Conservation (phyloP, 495 filamentous ascomycete genomes). For the Chaetomidium leptoderma region DNA sequence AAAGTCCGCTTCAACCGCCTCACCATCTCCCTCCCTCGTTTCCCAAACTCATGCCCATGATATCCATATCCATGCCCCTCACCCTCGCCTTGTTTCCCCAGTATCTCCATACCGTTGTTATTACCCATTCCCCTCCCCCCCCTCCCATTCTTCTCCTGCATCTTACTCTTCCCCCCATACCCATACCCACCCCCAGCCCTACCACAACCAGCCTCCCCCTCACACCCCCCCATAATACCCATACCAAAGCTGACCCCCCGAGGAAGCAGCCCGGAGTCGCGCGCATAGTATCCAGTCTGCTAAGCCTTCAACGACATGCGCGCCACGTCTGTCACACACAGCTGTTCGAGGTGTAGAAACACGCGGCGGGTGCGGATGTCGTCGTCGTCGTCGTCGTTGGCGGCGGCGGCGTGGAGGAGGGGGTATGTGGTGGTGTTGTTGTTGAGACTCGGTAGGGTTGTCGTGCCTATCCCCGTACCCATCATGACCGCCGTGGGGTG, state of each 20-base stretch:
- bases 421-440: background rate
- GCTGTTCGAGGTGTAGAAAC: constrained; percentile 43
- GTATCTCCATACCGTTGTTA: too few species aligned
- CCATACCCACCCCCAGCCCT: background rate
- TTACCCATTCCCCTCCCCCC: background rate
- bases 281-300: constrained; percentile 36
- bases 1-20: constrained; percentile 15
- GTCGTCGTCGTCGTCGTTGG: constrained; percentile 22
- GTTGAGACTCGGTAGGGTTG: background rate
- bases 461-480: too few species aligned
- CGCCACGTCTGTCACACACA: constrained; percentile 50
- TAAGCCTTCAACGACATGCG: constrained; percentile 44
- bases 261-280: background rate
- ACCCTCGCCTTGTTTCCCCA: background rate
- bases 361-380: constrained; percentile 45
- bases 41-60: background rate
- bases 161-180: background rate
- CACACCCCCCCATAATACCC: background rate
- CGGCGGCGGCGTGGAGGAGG: background rate
- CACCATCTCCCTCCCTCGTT: constrained; percentile 4
- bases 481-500: background rate
- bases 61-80: background rate
- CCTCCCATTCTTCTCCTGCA: background rate
- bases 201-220: background rate
- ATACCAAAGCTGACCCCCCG: too few species aligned